phyloP scores from a whole-genome alignment of 345 rosid species.

The Brassica rapa region DNA sequence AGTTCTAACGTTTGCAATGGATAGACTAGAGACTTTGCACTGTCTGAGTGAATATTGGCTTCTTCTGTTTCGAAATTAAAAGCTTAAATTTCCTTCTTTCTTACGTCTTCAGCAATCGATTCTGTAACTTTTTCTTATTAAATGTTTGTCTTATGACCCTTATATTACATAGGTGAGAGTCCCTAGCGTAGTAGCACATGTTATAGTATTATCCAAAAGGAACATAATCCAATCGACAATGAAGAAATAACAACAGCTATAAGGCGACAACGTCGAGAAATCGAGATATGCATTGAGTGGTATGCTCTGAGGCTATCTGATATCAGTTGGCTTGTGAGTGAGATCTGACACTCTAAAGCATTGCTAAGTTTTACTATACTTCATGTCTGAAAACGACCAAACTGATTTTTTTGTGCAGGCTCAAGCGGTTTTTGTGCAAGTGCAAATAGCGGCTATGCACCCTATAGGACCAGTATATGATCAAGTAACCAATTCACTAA shows the following conservation, averaged over 20 bases:
- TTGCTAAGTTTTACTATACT: not conserved
- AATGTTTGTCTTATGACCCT: slow-evolving; percentile 5
- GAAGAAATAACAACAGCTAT: slow-evolving; percentile 73
- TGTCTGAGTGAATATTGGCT: slow-evolving; percentile 79
- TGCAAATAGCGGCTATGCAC: slow-evolving; percentile 82
- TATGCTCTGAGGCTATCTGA: slow-evolving; percentile 57
- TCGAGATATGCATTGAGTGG: slow-evolving; percentile 79
- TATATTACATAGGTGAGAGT: slow-evolving; percentile 68
- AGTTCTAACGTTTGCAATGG: slow-evolving; percentile 81
- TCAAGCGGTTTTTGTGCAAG: slow-evolving; percentile 67
- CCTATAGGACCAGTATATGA: slow-evolving; percentile 81
- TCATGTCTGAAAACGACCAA: slow-evolving; percentile 2
- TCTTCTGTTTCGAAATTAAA: slow-evolving; percentile 48
- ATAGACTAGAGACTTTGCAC: slow-evolving; percentile 60
- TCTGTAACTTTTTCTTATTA: not conserved
- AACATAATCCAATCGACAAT: slow-evolving; percentile 53
- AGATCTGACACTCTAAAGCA: not conserved
- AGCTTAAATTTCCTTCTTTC: slow-evolving; percentile 18
- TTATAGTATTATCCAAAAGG: slow-evolving; percentile 59
- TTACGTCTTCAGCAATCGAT: not conserved
- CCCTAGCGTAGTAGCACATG: slow-evolving; percentile 85
- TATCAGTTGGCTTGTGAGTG: slow-evolving; percentile 2
- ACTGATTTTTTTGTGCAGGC: slow-evolving; percentile 49
- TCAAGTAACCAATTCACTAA: slow-evolving; percentile 75
- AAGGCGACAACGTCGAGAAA: slow-evolving; percentile 82